Evolutionary conservation across 805 yeast genomes (phyloP), one percentile per base, ranked within the genome.

Genomic region (Wickerhamomyces silvicola): DNA sequence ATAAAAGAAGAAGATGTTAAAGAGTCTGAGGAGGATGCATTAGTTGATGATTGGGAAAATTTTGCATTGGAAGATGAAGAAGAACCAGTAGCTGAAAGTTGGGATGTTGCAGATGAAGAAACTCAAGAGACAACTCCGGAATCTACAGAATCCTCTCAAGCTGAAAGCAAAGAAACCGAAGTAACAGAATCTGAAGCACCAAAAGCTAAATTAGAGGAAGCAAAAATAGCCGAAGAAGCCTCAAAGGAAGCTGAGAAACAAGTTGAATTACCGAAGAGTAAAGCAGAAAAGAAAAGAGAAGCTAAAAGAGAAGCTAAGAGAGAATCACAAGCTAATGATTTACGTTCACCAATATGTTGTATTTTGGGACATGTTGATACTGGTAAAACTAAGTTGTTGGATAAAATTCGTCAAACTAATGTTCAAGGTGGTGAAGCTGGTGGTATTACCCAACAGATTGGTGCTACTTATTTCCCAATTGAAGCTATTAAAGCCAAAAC

Each of bases 401-500:
- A 92, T 59, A 92, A 92, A 64, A 80, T 92, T 48, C 90, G 99
- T 68, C 97, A 90, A 68, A 92, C 97, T 25, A 92, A 92, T 56
- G 99, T 92, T 40, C 99, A 92, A 69, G 99, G 97, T 60, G 99
- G 98, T 56, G 99, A 92, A 68, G 99, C 99, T 35, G 99, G 99
- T 70, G 99, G 99, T 70, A 92, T 92, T 60, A 92, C 99, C 44
- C 99, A 92, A 73, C 99, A 92, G 66, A 92, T 92, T 57, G 99
- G 99, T 76, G 99, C 99, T 35, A 92, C 99, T 15, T 92, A 92
- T 60, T 92, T 92, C 85, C 98, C 98, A 40, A 87, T 92, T 46
- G 94, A 82, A 19, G 87, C 97, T 26, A 85, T 92, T 52, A 79
- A 80, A 60, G 78, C 78, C 54, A 92, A 92, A 67, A 92, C 97